Evolutionary conservation across 176 grass and related monocot genomes (phyloP), one percentile per base, ranked within the genome.

Genomic region (Zoysia pacifica): DNA sequence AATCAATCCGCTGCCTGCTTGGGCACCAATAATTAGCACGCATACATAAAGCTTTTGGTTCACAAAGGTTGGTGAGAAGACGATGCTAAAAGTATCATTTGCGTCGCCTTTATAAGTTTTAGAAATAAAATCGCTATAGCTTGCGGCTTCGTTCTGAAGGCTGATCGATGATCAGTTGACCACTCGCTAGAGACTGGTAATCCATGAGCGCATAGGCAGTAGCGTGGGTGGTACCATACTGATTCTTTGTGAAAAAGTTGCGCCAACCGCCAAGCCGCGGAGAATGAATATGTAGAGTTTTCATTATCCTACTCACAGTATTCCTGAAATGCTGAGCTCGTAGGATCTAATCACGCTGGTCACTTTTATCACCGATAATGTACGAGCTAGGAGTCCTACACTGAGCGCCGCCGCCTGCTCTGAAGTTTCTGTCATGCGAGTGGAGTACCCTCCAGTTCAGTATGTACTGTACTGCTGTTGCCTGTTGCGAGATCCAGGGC

Each of bases 231-330:
- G 16, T 48, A 40, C 42, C 39, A 0, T 28, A 28, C 28, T 28
- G 28, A 63, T 15, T 67, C 35, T 80, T 61, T 42, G 61, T 85
- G 20, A 81, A 28, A 85, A 89, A 80, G 76, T 0, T 1, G 73
- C 3, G 72, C 40, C 18, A 44, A 42, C 67, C 10, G 10, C 11
- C 19, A 14, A 52, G 20, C 20, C 74, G 18, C 18, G 16, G 47
- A 73, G 63, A 9, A 62, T 58, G 4, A 13, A 4, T 14, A 71
- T 7, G 39, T 28, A 77, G 63, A 65, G 77, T 52, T 47, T 3
- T 14, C 59, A 55, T 56, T 36, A 60, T 70, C 45, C 69, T 70
- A 75, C 28, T 28, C 28, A 28, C 28, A 28, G 28, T 28, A 70
- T 80, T 60, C 68, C 75, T 18, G 67, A 72, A 73, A 83, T 68